Conservation (phyloP, 768 basidiomycete species). For the Boletus pseudopeckii region DNA sequence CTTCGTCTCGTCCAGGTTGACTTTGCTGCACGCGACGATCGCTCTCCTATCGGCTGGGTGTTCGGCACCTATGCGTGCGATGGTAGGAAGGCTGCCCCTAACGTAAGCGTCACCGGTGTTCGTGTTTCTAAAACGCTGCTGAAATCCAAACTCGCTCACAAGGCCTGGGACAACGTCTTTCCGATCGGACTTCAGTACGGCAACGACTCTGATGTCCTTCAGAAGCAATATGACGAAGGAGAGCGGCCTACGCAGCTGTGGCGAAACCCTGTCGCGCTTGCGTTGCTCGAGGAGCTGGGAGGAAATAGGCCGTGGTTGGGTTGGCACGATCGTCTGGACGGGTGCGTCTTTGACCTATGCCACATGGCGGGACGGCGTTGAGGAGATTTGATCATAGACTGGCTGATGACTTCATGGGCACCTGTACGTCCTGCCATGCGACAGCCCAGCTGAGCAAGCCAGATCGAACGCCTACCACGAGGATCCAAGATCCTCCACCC, state of each 20-base stretch:
- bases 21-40: not conserved
- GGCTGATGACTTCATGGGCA: constrained; percentile 1
- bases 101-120: not conserved
- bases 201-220: not conserved
- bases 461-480: not conserved
- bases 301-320: constrained; percentile 2
- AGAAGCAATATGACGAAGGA: not conserved
- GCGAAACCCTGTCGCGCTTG: not conserved
- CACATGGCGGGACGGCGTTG: not conserved
- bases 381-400: not conserved
- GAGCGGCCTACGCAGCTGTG: not conserved
- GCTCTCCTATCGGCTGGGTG: constrained; percentile 1
- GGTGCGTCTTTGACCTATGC: not conserved
- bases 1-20: constrained; percentile 2
- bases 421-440: constrained; percentile 3
- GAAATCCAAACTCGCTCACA: not conserved
- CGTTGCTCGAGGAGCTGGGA: not conserved
- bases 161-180: constrained; percentile 1
- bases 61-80: constrained; percentile 2
- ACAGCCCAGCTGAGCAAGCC: not conserved
- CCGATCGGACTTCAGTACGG: constrained; percentile 1
- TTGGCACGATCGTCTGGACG: constrained; percentile 1
- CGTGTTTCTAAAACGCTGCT: not conserved
- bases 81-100: not conserved
- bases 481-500: not conserved